Percentiles rank a stretch among this genome's conserved stretches.
These are phyloP conservation scores for Mortierella sp. DNA, from an alignment of 371 early-diverging fungal species.

Conservation along the genomic window DNA sequence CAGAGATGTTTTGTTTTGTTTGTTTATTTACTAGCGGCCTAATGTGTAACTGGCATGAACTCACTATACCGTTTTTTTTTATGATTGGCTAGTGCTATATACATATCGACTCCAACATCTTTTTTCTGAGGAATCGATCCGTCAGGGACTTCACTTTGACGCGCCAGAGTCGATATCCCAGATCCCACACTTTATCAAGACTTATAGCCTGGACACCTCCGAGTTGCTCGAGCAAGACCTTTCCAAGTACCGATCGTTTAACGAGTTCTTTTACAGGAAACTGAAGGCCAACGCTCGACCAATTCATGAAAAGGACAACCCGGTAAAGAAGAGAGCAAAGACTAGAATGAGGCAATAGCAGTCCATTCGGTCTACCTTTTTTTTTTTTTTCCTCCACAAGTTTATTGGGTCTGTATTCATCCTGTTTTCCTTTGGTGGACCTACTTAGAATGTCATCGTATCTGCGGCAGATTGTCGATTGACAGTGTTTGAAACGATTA, in stretches of 20 bases:
- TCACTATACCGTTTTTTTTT: not conserved
- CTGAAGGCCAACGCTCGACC: conserved; percentile 65
- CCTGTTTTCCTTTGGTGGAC: not conserved
- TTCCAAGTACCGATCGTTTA: conserved; percentile 63
- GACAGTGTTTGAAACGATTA: conserved; percentile 60
- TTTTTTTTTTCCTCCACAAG: not conserved
- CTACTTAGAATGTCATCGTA: conserved; percentile 52
- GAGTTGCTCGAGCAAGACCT: conserved; percentile 54
- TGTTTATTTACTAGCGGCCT: not conserved
- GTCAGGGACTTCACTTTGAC: conserved; percentile 69
- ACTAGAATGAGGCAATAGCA: too few species aligned
- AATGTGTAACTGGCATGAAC: not conserved
- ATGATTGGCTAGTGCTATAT: conserved; percentile 44
- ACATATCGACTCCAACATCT: conserved; percentile 56
- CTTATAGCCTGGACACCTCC: conserved; percentile 58
- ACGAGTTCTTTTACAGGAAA: conserved; percentile 78
- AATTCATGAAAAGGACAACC: conserved; percentile 57
- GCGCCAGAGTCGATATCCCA: conserved; percentile 62
- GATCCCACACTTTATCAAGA: conserved; percentile 68
- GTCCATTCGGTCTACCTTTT: not conserved
- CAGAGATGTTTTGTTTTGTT: too few species aligned
- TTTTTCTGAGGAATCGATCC: conserved; percentile 57
- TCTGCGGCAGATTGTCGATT: conserved; percentile 73
- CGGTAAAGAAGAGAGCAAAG: conserved; percentile 35
- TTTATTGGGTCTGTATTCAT: not conserved